A percentile compares a stretch with the other conserved stretches of the same genome.
Evolutionary conservation across 208 protist genomes (phyloP).

Genomic region (Crithidia bombi): DNA sequence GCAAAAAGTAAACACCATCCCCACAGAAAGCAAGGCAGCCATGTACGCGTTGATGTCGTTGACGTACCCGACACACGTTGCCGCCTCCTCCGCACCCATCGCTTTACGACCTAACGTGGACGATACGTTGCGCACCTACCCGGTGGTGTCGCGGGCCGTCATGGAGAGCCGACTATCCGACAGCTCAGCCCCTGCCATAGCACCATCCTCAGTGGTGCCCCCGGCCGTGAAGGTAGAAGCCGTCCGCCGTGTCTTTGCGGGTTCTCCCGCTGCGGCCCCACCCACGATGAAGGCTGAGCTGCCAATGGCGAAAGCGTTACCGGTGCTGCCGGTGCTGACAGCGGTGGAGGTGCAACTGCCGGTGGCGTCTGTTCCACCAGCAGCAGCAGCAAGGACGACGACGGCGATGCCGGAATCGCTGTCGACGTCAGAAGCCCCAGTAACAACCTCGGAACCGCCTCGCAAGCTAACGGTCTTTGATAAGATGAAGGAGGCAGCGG

Average conservation of each 20-base stretch:
- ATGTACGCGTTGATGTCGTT: conserved; percentile 19
- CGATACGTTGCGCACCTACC: conserved; percentile 18
- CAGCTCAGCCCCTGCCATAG: not conserved
- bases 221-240: not conserved
- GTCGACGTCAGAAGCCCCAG: not conserved
- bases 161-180: conserved; percentile 20
- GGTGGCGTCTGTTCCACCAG: not conserved
- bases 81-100: conserved; percentile 7
- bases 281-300: too few relatives aligned
- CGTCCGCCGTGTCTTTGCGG: not conserved
- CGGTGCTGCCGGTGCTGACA: not conserved
- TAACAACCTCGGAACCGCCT: conserved; percentile 12
- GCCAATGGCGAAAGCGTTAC: not conserved
- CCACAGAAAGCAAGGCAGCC: not conserved
- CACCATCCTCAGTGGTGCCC: not conserved
- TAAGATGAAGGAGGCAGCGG: conserved; percentile 34
- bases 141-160: conserved; percentile 18
- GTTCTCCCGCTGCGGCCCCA: not conserved
- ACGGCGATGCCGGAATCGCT: not conserved
- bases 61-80: conserved; percentile 11
- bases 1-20: not conserved
- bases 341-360: not conserved
- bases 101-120: not conserved
- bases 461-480: conserved; percentile 48
- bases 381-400: not conserved